Conservation (phyloP, 2,329 filamentous ascomycete genomes). For the Exophiala calicioides region DNA sequence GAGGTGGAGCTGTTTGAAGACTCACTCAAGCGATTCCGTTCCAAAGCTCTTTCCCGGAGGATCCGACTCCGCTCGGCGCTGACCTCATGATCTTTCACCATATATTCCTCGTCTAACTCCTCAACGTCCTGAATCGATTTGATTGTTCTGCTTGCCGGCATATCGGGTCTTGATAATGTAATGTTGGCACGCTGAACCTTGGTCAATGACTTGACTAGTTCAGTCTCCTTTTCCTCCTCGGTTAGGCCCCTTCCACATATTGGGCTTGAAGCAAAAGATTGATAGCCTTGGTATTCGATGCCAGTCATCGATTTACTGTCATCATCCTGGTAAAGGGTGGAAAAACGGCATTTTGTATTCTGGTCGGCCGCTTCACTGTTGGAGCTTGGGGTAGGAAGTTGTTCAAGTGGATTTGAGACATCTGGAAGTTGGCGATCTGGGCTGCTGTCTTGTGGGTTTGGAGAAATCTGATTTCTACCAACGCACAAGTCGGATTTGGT, state of each 20-base stretch:
- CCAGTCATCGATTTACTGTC: neutral
- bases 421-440: neutral
- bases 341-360: neutral
- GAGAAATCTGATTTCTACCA: too few species aligned
- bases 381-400: too few species aligned
- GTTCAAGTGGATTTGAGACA: neutral
- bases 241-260: neutral
- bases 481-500: neutral
- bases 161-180: neutral
- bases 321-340: conserved; percentile 11
- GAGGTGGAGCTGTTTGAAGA: neutral
- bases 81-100: conserved; percentile 16
- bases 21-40: neutral
- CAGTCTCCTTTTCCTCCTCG: conserved; percentile 7
- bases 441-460: neutral
- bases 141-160: neutral
- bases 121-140: neutral
- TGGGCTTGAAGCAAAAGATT: neutral
- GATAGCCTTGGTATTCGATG: conserved; percentile 10
- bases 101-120: conserved; percentile 9
- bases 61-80: conserved; percentile 14
- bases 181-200: conserved; percentile 8
- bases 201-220: conserved; percentile 2
- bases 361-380: too few species aligned
- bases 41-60: conserved; percentile 13